These are phyloP conservation scores for Cladophialophora immunda DNA, from an alignment of 2,329 filamentous ascomycete species.

Conservation along the genomic window DNA sequence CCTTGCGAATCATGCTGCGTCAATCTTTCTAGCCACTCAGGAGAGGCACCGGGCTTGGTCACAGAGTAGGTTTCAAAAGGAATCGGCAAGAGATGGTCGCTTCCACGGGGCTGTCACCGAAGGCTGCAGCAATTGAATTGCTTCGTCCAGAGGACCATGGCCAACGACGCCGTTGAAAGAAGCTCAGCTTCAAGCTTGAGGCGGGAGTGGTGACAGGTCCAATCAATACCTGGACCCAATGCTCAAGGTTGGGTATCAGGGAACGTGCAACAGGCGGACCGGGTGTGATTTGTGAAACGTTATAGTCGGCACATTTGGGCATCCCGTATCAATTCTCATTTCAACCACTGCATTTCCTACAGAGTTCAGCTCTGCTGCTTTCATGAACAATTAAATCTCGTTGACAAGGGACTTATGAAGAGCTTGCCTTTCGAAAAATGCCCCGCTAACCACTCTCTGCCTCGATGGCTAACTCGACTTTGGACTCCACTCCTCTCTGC, in stretches of 20 bases:
- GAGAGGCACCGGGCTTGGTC: neutral
- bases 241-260: neutral
- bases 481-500: neutral
- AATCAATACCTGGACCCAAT: neutral
- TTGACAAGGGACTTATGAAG: neutral
- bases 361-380: neutral
- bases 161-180: neutral
- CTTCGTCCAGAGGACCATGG: neutral
- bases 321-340: neutral
- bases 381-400: neutral
- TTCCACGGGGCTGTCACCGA: neutral
- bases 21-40: neutral
- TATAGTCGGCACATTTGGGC: neutral
- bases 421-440: neutral
- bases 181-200: neutral
- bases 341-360: neutral
- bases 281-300: neutral
- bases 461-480: neutral
- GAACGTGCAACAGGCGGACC: neutral
- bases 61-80: neutral
- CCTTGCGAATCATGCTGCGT: slow-evolving; percentile 4
- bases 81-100: neutral
- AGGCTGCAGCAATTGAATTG: neutral
- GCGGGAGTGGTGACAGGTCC: neutral
- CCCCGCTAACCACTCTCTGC: neutral